These are phyloP conservation scores for Lyophyllum decastes DNA, from an alignment of 768 basidiomycete species.

Conservation along the genomic window DNA sequence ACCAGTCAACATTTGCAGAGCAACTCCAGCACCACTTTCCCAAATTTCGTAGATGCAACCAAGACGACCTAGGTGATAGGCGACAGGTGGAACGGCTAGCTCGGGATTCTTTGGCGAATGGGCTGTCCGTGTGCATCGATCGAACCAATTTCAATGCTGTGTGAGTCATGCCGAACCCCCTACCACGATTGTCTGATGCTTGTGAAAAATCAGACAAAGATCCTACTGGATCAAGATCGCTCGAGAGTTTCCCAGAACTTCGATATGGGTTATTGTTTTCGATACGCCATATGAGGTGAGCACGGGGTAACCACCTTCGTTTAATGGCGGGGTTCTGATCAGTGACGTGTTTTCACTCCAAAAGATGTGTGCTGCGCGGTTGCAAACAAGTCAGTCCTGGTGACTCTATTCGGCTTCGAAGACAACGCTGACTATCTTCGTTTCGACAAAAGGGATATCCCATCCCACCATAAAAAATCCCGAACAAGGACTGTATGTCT, in stretches of 20 bases:
- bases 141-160: conserved; percentile 71
- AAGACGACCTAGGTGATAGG: conserved; percentile 77
- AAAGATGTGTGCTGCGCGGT: conserved; percentile 64
- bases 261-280: conserved; percentile 75
- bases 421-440: conserved; percentile 5
- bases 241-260: conserved; percentile 59
- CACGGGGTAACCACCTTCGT: conserved; percentile 9
- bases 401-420: conserved; percentile 5
- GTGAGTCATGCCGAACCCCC: conserved; percentile 40
- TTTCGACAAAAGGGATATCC: conserved; percentile 48
- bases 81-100: conserved; percentile 64
- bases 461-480: conserved; percentile 77
- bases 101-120: conserved; percentile 48
- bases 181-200: conserved; percentile 10
- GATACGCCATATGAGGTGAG: conserved; percentile 76
- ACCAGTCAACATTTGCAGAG: conserved; percentile 68
- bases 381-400: conserved; percentile 53
- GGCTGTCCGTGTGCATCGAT: conserved; percentile 78
- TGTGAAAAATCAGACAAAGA: conserved; percentile 51
- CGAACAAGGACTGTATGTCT: conserved; percentile 58
- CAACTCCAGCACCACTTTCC: conserved; percentile 65
- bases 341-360: conserved; percentile 7
- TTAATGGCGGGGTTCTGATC: conserved; percentile 3
- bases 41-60: conserved; percentile 69
- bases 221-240: conserved; percentile 78